Conservation (phyloP, 2,329 filamentous ascomycete genomes). For the Epichloe typhina region DNA sequence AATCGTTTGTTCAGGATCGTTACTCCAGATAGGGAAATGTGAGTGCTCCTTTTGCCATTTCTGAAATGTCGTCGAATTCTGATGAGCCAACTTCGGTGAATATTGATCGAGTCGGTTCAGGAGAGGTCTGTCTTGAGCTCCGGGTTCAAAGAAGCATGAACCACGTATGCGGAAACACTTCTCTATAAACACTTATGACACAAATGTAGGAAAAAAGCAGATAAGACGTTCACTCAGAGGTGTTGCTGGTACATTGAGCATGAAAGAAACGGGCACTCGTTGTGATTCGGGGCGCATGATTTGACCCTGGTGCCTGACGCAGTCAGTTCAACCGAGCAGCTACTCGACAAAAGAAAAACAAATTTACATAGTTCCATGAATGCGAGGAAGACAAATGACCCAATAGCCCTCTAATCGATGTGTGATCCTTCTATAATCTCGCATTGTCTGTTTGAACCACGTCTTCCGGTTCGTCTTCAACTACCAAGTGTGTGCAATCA, state of each 20-base stretch:
- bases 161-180: not conserved
- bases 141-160: not conserved
- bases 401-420: not conserved
- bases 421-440: not conserved
- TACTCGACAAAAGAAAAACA: not conserved
- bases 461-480: not conserved
- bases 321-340: not conserved
- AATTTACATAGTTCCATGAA: not conserved
- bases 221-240: not conserved
- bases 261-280: not conserved
- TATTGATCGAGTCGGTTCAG: no score
- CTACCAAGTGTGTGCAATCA: conserved; percentile 14
- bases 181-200: not conserved
- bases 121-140: not conserved
- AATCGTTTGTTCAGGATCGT: no score
- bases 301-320: not conserved
- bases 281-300: not conserved
- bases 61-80: no score
- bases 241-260: not conserved
- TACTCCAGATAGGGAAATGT: no score
- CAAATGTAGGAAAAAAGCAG: not conserved
- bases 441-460: not conserved
- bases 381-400: not conserved
- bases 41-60: no score
- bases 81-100: no score